A percentile compares a stretch with the other conserved stretches of the same genome.
phyloP scores from a whole-genome alignment of 2,329 filamentous ascomycete genomes.

The Penicillium sp. region DNA sequence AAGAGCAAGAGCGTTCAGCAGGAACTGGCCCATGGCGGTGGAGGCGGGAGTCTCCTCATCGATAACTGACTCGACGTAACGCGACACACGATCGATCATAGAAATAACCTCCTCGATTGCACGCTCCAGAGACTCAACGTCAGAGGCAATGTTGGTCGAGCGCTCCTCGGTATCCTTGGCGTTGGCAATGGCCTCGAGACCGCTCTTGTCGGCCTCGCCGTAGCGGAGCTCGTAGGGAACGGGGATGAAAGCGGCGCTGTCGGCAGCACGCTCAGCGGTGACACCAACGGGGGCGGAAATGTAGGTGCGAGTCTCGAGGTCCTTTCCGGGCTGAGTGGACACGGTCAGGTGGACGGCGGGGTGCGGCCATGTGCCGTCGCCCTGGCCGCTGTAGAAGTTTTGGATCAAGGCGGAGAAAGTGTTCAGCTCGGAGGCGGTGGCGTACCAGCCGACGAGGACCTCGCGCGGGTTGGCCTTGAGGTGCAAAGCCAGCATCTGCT shows the following conservation, averaged over 20 bases:
- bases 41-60: constrained; percentile 84
- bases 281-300: constrained; percentile 94
- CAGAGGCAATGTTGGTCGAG: constrained; percentile 70
- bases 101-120: constrained; percentile 83
- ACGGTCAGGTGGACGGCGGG: constrained; percentile 97
- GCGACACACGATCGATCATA: constrained; percentile 85
- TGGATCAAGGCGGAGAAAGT: constrained; percentile 98
- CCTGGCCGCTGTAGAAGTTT: constrained; percentile 97
- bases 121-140: constrained; percentile 84
- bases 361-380: constrained; percentile 94
- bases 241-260: constrained; percentile 96
- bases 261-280: constrained; percentile 88
- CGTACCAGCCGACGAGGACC: constrained; percentile 96
- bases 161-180: constrained; percentile 78
- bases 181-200: constrained; percentile 77
- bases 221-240: constrained; percentile 94
- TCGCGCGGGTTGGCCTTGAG: constrained; percentile 93
- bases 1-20: constrained; percentile 88
- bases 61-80: constrained; percentile 88
- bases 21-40: constrained; percentile 87
- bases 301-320: constrained; percentile 88
- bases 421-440: constrained; percentile 93
- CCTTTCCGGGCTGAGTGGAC: constrained; percentile 80
- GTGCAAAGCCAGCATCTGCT: constrained; percentile 95
- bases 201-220: constrained; percentile 72